A percentile compares a stretch with the other conserved stretches of the same genome.
Evolutionary conservation across 83 land plant genomes (phyloP).

Genomic region (Picea engelmannii): DNA sequence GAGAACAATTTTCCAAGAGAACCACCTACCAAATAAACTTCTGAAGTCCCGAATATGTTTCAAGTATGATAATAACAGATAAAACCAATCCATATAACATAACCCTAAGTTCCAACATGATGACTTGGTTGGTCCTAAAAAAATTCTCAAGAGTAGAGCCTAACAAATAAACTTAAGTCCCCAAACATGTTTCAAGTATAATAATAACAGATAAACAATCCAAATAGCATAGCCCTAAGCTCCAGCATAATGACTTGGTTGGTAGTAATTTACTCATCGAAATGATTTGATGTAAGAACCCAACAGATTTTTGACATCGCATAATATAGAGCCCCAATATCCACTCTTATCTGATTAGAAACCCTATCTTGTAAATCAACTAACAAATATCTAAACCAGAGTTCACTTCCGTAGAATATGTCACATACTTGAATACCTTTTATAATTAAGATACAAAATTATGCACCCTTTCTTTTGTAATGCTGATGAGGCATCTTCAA

Average conservation of each 20-base stretch:
- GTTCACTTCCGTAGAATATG: background rate
- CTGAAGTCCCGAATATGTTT: background rate
- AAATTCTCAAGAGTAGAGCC: too few relatives aligned
- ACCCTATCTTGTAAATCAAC: slow-evolving; percentile 1
- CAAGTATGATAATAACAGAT: background rate
- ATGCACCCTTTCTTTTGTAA: slow-evolving; percentile 8
- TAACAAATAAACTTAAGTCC: too few relatives aligned
- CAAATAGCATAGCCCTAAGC: background rate
- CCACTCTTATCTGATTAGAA: background rate
- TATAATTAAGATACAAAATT: background rate
- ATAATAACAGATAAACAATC: background rate
- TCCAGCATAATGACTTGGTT: background rate
- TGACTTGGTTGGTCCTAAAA: background rate
- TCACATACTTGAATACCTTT: background rate
- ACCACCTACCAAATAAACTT: background rate
- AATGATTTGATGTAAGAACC: too few relatives aligned
- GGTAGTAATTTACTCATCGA: too few relatives aligned
- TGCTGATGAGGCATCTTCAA: slow-evolving; percentile 6
- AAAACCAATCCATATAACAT: background rate
- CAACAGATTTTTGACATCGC: background rate
- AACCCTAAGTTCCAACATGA: background rate
- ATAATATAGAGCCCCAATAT: slow-evolving; percentile 1
- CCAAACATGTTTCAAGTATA: background rate
- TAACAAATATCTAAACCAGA: slow-evolving; percentile 8
- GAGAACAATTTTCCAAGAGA: background rate